Evolutionary conservation across 768 basidiomycete genomes (phyloP).

Genomic region (Pleurotus sapidus): DNA sequence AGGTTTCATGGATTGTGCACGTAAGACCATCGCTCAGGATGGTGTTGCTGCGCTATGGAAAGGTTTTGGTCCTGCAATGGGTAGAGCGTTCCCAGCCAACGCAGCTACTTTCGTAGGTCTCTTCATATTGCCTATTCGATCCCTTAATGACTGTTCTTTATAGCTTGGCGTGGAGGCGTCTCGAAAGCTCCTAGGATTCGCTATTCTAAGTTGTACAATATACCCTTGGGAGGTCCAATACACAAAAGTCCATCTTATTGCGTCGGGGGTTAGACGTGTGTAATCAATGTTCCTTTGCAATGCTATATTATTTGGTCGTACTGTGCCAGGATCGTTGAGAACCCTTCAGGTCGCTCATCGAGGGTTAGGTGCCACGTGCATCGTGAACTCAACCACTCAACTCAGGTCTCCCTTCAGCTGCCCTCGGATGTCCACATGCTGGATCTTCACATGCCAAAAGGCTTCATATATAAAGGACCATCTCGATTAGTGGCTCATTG

Average conservation of each 20-base stretch:
- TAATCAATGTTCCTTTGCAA: not conserved
- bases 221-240: constrained; percentile 1
- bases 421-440: too few relatives aligned
- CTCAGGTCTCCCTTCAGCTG: too few relatives aligned
- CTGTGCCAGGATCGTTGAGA: not conserved
- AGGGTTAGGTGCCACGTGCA: too few relatives aligned
- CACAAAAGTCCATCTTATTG: not conserved
- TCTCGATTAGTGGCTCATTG: too few relatives aligned
- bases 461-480: too few relatives aligned
- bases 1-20: constrained; percentile 88
- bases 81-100: constrained; percentile 94
- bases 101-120: constrained; percentile 85
- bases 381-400: too few relatives aligned
- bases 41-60: constrained; percentile 91
- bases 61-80: constrained; percentile 98
- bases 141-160: not conserved
- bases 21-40: constrained; percentile 88
- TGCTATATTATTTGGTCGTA: not conserved
- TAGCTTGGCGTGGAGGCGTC: constrained; percentile 93
- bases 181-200: constrained; percentile 75
- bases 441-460: too few relatives aligned
- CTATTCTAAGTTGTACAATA: constrained; percentile 38
- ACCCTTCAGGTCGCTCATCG: too few relatives aligned
- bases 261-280: not conserved
- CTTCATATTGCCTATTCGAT: not conserved